These are phyloP conservation scores for Gastrodia elata DNA, from an alignment of 106 monocot species.

Conservation along the genomic window DNA sequence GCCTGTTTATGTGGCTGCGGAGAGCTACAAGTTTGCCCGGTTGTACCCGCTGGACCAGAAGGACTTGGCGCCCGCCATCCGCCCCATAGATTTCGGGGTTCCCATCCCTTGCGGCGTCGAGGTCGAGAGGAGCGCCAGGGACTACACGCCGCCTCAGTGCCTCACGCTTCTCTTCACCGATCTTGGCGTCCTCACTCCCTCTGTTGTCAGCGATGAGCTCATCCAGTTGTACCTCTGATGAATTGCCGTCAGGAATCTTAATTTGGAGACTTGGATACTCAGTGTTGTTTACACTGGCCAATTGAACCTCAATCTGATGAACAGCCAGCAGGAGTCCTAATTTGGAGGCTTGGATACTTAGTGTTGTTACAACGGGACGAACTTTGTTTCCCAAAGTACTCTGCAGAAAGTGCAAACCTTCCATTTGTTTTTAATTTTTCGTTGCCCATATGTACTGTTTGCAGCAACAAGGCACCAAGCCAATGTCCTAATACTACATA, in stretches of 20 bases:
- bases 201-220: slow-evolving; percentile 95
- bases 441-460: too few relatives aligned
- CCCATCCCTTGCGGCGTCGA: slow-evolving; percentile 68
- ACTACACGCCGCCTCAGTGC: slow-evolving; percentile 92
- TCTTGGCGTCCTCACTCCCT: slow-evolving; percentile 88
- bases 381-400: too few relatives aligned
- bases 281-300: too few relatives aligned
- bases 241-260: not conserved
- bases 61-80: slow-evolving; percentile 68
- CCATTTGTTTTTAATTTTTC: too few relatives aligned
- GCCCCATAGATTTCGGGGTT: slow-evolving; percentile 77
- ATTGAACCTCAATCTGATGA: too few relatives aligned
- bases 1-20: slow-evolving; percentile 97
- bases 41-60: slow-evolving; percentile 89
- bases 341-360: too few relatives aligned
- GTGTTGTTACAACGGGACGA: too few relatives aligned
- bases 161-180: slow-evolving; percentile 91
- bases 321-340: too few relatives aligned
- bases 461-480: too few relatives aligned
- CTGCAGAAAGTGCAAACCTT: too few relatives aligned
- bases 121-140: slow-evolving; percentile 86
- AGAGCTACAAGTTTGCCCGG: slow-evolving; percentile 97
- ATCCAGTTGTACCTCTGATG: slow-evolving; percentile 72
- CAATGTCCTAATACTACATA: too few relatives aligned
- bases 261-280: too few relatives aligned